Conservation (phyloP, 345 rosid genomes). For the Erysimum cheiranthoides region DNA sequence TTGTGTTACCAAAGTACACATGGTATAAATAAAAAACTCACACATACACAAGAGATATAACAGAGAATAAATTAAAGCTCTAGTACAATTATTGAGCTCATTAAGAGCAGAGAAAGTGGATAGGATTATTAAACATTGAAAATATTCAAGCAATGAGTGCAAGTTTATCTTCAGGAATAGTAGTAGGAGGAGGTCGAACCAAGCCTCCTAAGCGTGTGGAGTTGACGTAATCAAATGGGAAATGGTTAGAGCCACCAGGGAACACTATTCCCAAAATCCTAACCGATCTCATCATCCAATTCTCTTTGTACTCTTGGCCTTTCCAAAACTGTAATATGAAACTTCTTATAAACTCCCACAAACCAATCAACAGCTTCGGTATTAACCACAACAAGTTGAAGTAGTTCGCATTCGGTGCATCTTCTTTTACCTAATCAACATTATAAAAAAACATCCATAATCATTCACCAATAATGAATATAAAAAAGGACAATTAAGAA, state of each 20-base stretch:
- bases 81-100: constrained; percentile 1
- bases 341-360: constrained; percentile 56
- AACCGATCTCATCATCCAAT: constrained; percentile 40
- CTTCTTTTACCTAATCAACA: constrained; percentile 42
- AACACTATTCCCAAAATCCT: constrained; percentile 46
- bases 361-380: constrained; percentile 44
- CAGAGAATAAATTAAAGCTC: constrained; percentile 1
- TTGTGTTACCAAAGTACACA: background rate
- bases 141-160: constrained; percentile 31
- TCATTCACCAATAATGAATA: background rate
- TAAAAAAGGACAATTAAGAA: background rate
- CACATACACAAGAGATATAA: background rate
- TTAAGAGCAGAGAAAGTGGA: background rate
- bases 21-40: background rate
- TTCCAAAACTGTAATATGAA: constrained; percentile 43
- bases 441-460: background rate
- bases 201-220: constrained; percentile 49
- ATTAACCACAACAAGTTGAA: constrained; percentile 33
- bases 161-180: constrained; percentile 32
- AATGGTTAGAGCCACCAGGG: constrained; percentile 52
- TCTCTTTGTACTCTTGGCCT: constrained; percentile 52
- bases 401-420: constrained; percentile 53
- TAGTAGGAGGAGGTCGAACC: constrained; percentile 27
- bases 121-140: background rate
- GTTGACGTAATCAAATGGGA: constrained; percentile 51